Evolutionary conservation across 2,329 filamentous ascomycete genomes (phyloP).

Genomic region (Fusarium pininemorale): DNA sequence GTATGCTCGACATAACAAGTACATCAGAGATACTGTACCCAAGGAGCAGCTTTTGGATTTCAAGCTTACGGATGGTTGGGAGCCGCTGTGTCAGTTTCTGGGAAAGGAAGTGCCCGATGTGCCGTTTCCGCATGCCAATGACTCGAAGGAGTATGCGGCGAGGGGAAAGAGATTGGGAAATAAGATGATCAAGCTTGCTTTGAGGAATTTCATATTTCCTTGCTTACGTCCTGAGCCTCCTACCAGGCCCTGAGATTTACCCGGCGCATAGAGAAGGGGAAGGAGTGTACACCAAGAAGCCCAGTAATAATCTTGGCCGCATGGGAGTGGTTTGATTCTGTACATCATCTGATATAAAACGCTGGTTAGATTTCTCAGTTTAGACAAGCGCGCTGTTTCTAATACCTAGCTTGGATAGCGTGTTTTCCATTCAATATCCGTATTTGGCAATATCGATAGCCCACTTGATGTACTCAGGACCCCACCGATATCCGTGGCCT

Average conservation of each 20-base stretch:
- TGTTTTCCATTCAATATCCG: neutral
- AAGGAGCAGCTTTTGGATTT: slow-evolving; percentile 44
- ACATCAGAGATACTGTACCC: slow-evolving; percentile 36
- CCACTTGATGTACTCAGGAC: neutral
- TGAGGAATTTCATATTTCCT: slow-evolving; percentile 2
- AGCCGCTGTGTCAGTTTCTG: slow-evolving; percentile 47
- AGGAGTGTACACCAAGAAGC: neutral
- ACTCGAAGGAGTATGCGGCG: slow-evolving; percentile 11
- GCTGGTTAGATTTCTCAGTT: neutral
- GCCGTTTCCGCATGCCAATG: slow-evolving; percentile 45
- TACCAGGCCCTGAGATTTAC: neutral
- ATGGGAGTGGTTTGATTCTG: neutral
- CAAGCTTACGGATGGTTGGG: slow-evolving; percentile 45
- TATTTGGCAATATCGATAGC: neutral
- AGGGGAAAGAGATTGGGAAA: neutral
- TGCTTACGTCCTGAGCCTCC: neutral
- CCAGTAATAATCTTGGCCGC: neutral
- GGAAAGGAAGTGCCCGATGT: slow-evolving; percentile 43
- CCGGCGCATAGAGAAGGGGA: too few relatives aligned
- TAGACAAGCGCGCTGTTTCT: neutral
- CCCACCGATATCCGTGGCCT: neutral
- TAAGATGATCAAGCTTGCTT: slow-evolving; percentile 1
- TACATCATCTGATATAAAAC: neutral
- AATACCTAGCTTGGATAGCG: neutral
- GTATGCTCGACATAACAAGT: slow-evolving; percentile 43